A percentile compares a stretch with the other conserved stretches of the same genome.
These are phyloP conservation scores for Paecilomyces dactylethromorphus DNA, from an alignment of 2,329 filamentous ascomycete species.

Conservation along the genomic window DNA sequence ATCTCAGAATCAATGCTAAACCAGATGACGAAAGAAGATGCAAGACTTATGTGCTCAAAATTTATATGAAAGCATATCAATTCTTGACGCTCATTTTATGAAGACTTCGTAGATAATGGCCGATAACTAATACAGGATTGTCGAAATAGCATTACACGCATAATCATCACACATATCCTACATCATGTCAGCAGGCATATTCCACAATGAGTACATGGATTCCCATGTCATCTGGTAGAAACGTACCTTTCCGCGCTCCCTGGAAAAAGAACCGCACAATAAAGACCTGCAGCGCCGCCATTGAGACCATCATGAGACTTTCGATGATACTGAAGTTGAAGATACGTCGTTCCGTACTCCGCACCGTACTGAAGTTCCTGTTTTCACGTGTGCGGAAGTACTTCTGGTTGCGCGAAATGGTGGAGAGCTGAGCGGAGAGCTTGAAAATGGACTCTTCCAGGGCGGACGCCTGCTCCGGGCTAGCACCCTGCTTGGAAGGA, in stretches of 20 bases:
- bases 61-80: background rate
- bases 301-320: slow-evolving; percentile 81
- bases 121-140: background rate
- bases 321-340: slow-evolving; percentile 97
- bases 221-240: background rate
- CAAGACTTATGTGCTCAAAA: background rate
- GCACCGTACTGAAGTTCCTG: slow-evolving; percentile 95
- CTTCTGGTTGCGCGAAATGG: slow-evolving; percentile 94
- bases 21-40: background rate
- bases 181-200: background rate
- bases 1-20: background rate
- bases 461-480: slow-evolving; percentile 78
- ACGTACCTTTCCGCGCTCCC: slow-evolving; percentile 61
- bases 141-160: background rate
- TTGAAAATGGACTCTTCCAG: slow-evolving; percentile 95
- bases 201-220: background rate
- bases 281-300: slow-evolving; percentile 95
- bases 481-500: slow-evolving; percentile 80
- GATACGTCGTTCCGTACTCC: slow-evolving; percentile 90
- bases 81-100: background rate
- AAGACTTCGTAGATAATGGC: background rate
- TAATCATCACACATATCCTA: background rate
- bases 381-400: slow-evolving; percentile 99
- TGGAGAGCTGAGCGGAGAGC: slow-evolving; percentile 85
- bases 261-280: slow-evolving; percentile 99